A percentile compares a stretch with the other conserved stretches of the same genome.
Evolutionary conservation across 2,329 filamentous ascomycete species (phyloP).

Genomic region (Ceratocystis papillata): DNA sequence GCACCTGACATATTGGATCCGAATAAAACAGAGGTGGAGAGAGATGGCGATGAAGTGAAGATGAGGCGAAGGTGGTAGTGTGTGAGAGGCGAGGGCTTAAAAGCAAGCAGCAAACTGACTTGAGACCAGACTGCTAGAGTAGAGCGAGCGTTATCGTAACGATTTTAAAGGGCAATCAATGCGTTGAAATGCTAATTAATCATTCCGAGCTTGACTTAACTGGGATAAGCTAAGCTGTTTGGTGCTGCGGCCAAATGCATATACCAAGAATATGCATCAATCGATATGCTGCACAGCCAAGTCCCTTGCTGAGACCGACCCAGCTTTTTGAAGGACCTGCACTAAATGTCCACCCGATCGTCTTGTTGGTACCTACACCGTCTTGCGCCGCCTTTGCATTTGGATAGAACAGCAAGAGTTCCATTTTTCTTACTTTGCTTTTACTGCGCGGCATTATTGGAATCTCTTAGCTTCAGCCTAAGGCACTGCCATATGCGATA

Average conservation of each 20-base stretch:
- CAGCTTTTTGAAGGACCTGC: constrained; percentile 5
- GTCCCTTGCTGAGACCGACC: not conserved
- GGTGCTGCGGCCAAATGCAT: constrained; percentile 15
- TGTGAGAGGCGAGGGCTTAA: not conserved
- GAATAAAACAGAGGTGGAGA: not conserved
- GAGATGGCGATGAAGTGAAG: not conserved
- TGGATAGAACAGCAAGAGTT: not conserved
- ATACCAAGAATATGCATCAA: not conserved
- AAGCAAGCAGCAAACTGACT: not conserved
- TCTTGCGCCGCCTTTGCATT: not conserved
- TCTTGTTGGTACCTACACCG: not conserved
- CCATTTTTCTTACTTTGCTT: not conserved
- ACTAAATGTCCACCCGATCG: not conserved
- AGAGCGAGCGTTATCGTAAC: not conserved
- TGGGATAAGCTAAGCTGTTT: not conserved
- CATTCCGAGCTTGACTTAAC: not conserved
- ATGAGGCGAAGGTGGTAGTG: not conserved
- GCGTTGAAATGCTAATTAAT: not conserved
- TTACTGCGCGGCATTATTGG: not conserved
- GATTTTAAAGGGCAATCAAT: not conserved
- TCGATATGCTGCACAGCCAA: not conserved
- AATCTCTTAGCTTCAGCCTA: not conserved
- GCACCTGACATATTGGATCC: constrained; percentile 33
- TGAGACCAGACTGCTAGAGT: not conserved
- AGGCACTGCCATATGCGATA: not conserved